Evolutionary conservation across 2,329 filamentous ascomycete genomes (phyloP), one percentile per base, ranked within the genome.

Genomic region (Penicillium hesseltinei): DNA sequence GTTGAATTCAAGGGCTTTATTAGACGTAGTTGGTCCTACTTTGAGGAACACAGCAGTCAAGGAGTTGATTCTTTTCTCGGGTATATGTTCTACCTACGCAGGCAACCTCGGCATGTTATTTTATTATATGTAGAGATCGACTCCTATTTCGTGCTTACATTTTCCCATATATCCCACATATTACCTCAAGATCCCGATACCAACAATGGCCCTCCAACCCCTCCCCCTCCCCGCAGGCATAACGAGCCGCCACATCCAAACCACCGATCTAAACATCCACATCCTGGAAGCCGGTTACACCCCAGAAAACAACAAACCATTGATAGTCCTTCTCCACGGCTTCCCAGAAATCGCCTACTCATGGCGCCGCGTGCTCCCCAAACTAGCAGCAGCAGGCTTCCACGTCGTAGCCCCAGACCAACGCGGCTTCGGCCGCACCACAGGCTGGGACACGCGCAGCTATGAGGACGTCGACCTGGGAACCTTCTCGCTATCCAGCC

Each of bases 301-400:
- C 27, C 69, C 75, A 3, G 56, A 67, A 15, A 69, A 66, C 15
- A 65, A 73, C 25, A 78, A 75, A 7, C 85, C 85, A 1, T 77
- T 89, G 11, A 73, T 89, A 9, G 69, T 89, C 7, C 81, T 88
- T 48, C 80, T 84, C 47, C 87, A 88, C 71, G 87, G 87, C 38
- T 90, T 84, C 61, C 87, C 87, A 2, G 87, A 89, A 66, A 77
- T 90, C 2, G 85, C 87, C 29, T 90, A 82, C 69, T 88, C 86
- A 46, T 90, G 87, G 86, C 83, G 87, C 51, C 84, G 85, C 55
- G 73, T 88, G 36, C 79, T 90, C 65, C 80, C 81, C 7, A 69
- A 75, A 0, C 75, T 90, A n/a, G 83, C 86, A 5, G 71, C 74
- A 0, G 77, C 80, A 6, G 86, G 86, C 29, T 89, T 85, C 72